phyloP scores from a whole-genome alignment of 2,329 filamentous ascomycete species.

The Penicillium sp. region DNA sequence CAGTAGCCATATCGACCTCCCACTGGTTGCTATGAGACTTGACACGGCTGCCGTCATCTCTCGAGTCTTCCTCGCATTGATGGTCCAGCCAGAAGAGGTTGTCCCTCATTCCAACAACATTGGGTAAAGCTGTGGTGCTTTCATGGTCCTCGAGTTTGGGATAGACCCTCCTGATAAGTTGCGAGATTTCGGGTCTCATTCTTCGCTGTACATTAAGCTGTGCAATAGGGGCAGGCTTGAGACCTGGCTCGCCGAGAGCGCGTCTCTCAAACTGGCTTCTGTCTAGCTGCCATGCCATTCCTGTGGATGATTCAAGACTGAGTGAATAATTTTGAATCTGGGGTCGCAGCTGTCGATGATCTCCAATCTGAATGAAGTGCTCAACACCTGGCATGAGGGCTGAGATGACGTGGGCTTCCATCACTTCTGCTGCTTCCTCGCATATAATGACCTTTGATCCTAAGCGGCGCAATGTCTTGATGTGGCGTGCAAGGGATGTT shows the following conservation, averaged over 20 bases:
- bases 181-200: slow-evolving; percentile 13
- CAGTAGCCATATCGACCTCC: slow-evolving; percentile 22
- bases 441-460: slow-evolving; percentile 49
- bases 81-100: slow-evolving; percentile 27
- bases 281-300: slow-evolving; percentile 11
- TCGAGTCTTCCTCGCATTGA: slow-evolving; percentile 9
- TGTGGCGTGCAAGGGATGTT: slow-evolving; percentile 5
- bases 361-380: slow-evolving; percentile 40
- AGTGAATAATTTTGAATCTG: slow-evolving; percentile 22
- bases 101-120: slow-evolving; percentile 13
- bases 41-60: slow-evolving; percentile 6
- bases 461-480: slow-evolving; percentile 12
- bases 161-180: slow-evolving; percentile 8
- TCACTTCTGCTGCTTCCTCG: slow-evolving; percentile 67
- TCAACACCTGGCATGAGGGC: slow-evolving; percentile 41
- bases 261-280: slow-evolving; percentile 14
- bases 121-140: background rate
- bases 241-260: slow-evolving; percentile 8
- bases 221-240: slow-evolving; percentile 1
- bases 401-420: slow-evolving; percentile 57
- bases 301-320: background rate
- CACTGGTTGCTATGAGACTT: slow-evolving; percentile 18
- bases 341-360: slow-evolving; percentile 38
- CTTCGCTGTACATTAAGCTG: slow-evolving; percentile 13
- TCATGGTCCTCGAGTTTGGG: slow-evolving; percentile 8